A percentile compares a stretch with the other conserved stretches of the same genome.
Evolutionary conservation across 768 basidiomycete species (phyloP).

Genomic region (Xerocomellus amylosporus): DNA sequence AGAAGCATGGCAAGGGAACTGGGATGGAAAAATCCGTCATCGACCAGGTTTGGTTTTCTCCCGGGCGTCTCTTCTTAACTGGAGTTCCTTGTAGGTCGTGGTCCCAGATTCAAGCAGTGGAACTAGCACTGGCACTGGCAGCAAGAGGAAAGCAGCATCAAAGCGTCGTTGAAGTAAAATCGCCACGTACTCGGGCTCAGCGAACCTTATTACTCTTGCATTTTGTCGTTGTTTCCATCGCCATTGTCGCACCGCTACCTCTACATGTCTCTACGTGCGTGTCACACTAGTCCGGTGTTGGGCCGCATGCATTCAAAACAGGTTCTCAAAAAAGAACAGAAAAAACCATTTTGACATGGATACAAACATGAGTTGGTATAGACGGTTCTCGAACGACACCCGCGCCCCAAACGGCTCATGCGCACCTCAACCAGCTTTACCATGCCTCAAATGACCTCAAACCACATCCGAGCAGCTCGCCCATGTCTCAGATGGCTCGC

Average conservation of each 20-base stretch:
- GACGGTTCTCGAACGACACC: no score
- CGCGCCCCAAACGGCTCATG: no score
- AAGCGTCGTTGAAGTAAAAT: constrained; percentile 25
- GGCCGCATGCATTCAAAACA: not conserved
- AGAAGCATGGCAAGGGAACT: constrained; percentile 26
- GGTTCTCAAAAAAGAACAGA: not conserved
- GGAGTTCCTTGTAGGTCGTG: constrained; percentile 4
- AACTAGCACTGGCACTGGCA: not conserved
- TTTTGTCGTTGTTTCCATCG: not conserved
- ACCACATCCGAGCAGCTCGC: no score
- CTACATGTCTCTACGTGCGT: not conserved
- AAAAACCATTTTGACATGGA: constrained; percentile 14
- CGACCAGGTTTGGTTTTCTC: constrained; percentile 24
- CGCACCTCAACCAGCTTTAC: no score
- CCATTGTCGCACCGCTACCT: not conserved
- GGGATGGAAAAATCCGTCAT: constrained; percentile 12
- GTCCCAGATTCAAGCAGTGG: constrained; percentile 2
- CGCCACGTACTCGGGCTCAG: not conserved
- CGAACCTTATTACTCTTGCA: not conserved
- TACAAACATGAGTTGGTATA: constrained; percentile 19
- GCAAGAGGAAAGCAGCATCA: constrained; percentile 20
- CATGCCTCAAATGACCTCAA: no score
- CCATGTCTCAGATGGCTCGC: no score
- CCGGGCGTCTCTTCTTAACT: not conserved
- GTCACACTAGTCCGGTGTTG: no score